A percentile compares a stretch with the other conserved stretches of the same genome.
Conservation (phyloP, 2,329 filamentous ascomycete species). For the Talaromyces sp. region DNA sequence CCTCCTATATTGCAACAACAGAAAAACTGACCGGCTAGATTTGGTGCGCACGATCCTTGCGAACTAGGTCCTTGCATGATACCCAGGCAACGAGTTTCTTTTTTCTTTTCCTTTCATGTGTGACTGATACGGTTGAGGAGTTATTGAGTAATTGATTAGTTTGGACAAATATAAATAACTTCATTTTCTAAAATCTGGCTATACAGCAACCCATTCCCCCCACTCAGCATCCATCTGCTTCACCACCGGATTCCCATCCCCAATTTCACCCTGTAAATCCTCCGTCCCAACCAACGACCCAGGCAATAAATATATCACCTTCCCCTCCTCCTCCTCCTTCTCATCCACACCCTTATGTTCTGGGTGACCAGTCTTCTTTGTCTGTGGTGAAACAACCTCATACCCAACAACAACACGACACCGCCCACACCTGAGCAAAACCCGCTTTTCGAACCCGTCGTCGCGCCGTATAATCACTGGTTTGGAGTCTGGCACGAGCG, state of each 20-base stretch:
- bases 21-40: conserved; percentile 45
- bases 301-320: conserved; percentile 56
- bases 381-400: conserved; percentile 44
- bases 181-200: background rate
- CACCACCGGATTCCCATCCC: background rate
- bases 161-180: background rate
- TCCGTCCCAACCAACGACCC: conserved; percentile 55
- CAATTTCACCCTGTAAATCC: conserved; percentile 39
- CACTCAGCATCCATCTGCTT: conserved; percentile 27
- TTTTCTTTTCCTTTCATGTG: background rate
- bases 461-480: conserved; percentile 49
- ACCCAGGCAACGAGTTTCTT: conserved; percentile 15
- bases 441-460: conserved; percentile 64
- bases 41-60: conserved; percentile 82
- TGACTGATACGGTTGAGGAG: background rate
- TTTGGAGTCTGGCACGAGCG: conserved; percentile 43
- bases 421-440: conserved; percentile 53
- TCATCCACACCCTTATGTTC: too few species aligned
- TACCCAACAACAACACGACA: conserved; percentile 61
- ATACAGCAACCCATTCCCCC: conserved; percentile 23
- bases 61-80: conserved; percentile 51
- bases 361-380: conserved; percentile 13
- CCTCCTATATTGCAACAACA: conserved; percentile 3
- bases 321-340: conserved; percentile 28
- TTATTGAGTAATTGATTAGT: conserved; percentile 3